Evolutionary conservation across 2,329 filamentous ascomycete species (phyloP).

Genomic region (Ophiognomonia clavigignenti-juglandacearum): DNA sequence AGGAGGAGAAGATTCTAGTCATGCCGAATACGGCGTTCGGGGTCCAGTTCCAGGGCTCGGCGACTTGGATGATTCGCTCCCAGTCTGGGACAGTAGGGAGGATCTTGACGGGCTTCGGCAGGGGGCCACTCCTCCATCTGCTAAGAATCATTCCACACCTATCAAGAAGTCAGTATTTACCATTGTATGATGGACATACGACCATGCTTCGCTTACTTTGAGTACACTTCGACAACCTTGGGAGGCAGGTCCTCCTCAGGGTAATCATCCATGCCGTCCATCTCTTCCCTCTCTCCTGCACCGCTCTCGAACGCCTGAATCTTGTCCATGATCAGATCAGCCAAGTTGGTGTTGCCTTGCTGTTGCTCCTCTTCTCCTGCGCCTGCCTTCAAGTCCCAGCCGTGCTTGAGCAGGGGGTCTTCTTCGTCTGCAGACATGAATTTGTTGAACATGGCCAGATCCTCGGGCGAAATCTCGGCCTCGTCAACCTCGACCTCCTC

Average conservation of each 20-base stretch:
- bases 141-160: constrained; percentile 84
- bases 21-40: constrained; percentile 78
- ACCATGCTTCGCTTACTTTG: constrained; percentile 54
- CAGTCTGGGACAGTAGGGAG: constrained; percentile 88
- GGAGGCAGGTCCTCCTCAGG: constrained; percentile 69
- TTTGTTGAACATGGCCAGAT: constrained; percentile 85
- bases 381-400: constrained; percentile 41
- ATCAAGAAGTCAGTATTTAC: constrained; percentile 8
- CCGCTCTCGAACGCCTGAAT: constrained; percentile 86
- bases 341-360: constrained; percentile 67
- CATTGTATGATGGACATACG: constrained; percentile 9
- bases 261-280: constrained; percentile 67
- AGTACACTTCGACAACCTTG: constrained; percentile 92
- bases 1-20: constrained; percentile 86
- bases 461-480: constrained; percentile 80
- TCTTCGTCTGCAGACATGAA: constrained; percentile 71
- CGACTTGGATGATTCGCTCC: constrained; percentile 82
- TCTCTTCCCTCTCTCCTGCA: constrained; percentile 36
- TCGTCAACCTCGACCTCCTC: constrained; percentile 56
- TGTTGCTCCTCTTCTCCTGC: constrained; percentile 32
- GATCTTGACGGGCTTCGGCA: constrained; percentile 97
- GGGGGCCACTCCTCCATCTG: constrained; percentile 90
- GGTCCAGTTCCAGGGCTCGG: constrained; percentile 48
- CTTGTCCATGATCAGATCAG: constrained; percentile 89
- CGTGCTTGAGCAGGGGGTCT: constrained; percentile 67